These are phyloP conservation scores for Plasmodium fragile DNA, from an alignment of 169 alveolate species.

Conservation along the genomic window DNA sequence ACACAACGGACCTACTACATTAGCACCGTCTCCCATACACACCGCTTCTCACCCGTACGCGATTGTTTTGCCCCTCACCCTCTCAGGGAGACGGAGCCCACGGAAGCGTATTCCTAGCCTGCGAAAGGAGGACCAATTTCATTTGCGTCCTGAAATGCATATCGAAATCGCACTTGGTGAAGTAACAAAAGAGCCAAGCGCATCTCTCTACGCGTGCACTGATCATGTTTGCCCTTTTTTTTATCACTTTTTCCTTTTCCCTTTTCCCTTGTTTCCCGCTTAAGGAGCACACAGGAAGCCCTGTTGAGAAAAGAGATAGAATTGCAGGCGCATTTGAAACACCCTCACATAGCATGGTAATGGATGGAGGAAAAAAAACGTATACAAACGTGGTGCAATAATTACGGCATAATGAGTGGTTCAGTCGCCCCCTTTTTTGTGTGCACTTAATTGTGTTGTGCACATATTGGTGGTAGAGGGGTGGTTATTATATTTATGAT, in stretches of 20 bases:
- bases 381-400: neutral
- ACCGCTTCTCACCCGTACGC: neutral
- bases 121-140: constrained; percentile 90
- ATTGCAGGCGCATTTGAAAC: constrained; percentile 91
- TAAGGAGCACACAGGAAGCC: constrained; percentile 87
- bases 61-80: neutral
- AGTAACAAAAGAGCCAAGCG: constrained; percentile 50
- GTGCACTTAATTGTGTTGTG: neutral
- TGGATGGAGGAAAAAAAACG: neutral
- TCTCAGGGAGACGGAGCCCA: constrained; percentile 92
- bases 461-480: neutral
- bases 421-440: neutral
- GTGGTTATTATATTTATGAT: no score
- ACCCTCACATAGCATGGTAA: constrained; percentile 89
- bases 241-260: neutral
- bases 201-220: neutral
- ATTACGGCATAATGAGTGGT: neutral
- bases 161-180: constrained; percentile 83
- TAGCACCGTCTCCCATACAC: neutral
- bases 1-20: neutral
- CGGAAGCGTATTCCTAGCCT: constrained; percentile 91
- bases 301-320: constrained; percentile 90
- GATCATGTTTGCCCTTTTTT: neutral
- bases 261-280: neutral
- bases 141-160: constrained; percentile 91